phyloP scores from a whole-genome alignment of 148 eudicot species.

The Rhododendron ferrugineum region DNA sequence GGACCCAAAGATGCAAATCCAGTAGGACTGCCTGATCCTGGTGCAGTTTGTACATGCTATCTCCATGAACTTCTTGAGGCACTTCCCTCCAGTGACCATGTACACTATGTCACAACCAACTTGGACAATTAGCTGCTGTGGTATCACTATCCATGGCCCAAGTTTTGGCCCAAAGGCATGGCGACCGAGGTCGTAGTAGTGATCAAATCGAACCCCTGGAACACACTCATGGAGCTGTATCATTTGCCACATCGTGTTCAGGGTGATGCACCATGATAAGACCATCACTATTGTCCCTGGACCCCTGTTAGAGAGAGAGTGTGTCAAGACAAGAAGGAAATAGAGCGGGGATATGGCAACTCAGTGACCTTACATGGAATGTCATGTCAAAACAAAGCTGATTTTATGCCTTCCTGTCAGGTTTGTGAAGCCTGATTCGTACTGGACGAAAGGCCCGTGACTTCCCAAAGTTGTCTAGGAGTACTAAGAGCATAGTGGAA shows the following conservation, averaged over 20 bases:
- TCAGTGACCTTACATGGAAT: not conserved
- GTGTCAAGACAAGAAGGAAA: not conserved
- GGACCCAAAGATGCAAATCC: constrained; percentile 85
- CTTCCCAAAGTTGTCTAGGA: not conserved
- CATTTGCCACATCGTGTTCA: constrained; percentile 87
- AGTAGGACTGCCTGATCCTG: constrained; percentile 57
- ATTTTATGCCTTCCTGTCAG: not conserved
- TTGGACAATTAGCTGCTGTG: constrained; percentile 92
- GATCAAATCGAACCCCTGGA: constrained; percentile 78
- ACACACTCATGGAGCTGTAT: constrained; percentile 85
- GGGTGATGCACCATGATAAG: constrained; percentile 75
- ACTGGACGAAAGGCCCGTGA: not conserved
- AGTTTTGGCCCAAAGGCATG: constrained; percentile 83
- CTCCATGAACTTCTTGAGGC: constrained; percentile 83
- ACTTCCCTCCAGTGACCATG: constrained; percentile 92
- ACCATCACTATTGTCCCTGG: constrained; percentile 71
- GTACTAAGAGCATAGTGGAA: not conserved
- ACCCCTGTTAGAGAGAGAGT: constrained; percentile 43
- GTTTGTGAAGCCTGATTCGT: not conserved
- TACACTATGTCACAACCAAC: constrained; percentile 87
- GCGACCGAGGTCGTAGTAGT: constrained; percentile 56
- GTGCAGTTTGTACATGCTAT: constrained; percentile 60
- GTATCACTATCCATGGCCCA: constrained; percentile 87
- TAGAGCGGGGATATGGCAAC: not conserved
- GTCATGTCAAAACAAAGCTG: not conserved